Evolutionary conservation across 805 yeast genomes (phyloP).

Genomic region (fission yeast (Schizosaccharomyces pombe)): ASM294v3 CU329670.1:2586501-2587000

Average conservation of each 20-base stretch:
- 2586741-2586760: slow-evolving; percentile 96
- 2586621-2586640: slow-evolving; percentile 83
- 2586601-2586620: slow-evolving; percentile 33
- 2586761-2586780: slow-evolving; percentile 69
- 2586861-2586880: slow-evolving; percentile 92
- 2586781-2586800: slow-evolving; percentile 87
- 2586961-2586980: slow-evolving; percentile 29
- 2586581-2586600: slow-evolving; percentile 64
- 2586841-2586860: slow-evolving; percentile 78
- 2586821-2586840: slow-evolving; percentile 52
- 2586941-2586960: slow-evolving; percentile 28
- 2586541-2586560: slow-evolving; percentile 57
- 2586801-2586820: slow-evolving; percentile 81
- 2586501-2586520: slow-evolving; percentile 63
- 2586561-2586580: slow-evolving; percentile 96
- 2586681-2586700: slow-evolving; percentile 90
- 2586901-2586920: slow-evolving; percentile 15
- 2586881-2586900: slow-evolving; percentile 41
- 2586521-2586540: slow-evolving; percentile 54
- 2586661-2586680: slow-evolving; percentile 84
- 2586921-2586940: slow-evolving; percentile 23
- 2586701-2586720: slow-evolving; percentile 75
- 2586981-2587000: slow-evolving; percentile 72
- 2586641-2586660: slow-evolving; percentile 32
- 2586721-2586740: slow-evolving; percentile 73